phyloP scores from a whole-genome alignment of 192 early-diverging fungal species.

The Gonapodya prolifera region DNA sequence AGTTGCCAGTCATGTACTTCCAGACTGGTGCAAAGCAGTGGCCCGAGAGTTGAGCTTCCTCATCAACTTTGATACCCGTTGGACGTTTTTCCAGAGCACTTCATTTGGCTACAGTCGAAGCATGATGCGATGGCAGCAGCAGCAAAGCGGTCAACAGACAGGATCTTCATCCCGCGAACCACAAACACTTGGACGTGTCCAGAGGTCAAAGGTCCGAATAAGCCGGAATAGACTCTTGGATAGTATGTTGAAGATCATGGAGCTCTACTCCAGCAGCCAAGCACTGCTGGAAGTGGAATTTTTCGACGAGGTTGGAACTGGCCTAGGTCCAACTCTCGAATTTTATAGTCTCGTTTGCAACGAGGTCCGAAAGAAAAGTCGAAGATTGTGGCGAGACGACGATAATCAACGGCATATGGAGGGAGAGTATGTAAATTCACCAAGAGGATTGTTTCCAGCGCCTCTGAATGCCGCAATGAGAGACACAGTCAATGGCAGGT shows the following conservation, averaged over 20 bases:
- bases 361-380: constrained; percentile 45
- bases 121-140: constrained; percentile 53
- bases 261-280: constrained; percentile 56
- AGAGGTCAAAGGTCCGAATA: constrained; percentile 83
- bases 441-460: constrained; percentile 34
- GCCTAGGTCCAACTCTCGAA: constrained; percentile 81
- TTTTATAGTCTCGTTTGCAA: constrained; percentile 75
- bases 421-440: constrained; percentile 26
- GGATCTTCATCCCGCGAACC: constrained; percentile 15
- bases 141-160: not conserved
- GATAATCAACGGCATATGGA: not conserved
- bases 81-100: constrained; percentile 66
- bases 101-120: constrained; percentile 77
- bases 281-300: constrained; percentile 85
- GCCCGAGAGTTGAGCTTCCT: constrained; percentile 60
- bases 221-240: constrained; percentile 63
- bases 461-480: constrained; percentile 7
- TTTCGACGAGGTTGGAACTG: constrained; percentile 84
- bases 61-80: constrained; percentile 68
- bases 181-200: constrained; percentile 51
- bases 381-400: constrained; percentile 61
- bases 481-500: constrained; percentile 19
- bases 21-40: constrained; percentile 57
- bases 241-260: constrained; percentile 73
- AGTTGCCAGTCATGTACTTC: constrained; percentile 68